A percentile compares a stretch with the other conserved stretches of the same genome.
These are phyloP conservation scores for Lipomyces anomalus DNA, from an alignment of 805 yeast genomes.

Conservation along the genomic window DNA sequence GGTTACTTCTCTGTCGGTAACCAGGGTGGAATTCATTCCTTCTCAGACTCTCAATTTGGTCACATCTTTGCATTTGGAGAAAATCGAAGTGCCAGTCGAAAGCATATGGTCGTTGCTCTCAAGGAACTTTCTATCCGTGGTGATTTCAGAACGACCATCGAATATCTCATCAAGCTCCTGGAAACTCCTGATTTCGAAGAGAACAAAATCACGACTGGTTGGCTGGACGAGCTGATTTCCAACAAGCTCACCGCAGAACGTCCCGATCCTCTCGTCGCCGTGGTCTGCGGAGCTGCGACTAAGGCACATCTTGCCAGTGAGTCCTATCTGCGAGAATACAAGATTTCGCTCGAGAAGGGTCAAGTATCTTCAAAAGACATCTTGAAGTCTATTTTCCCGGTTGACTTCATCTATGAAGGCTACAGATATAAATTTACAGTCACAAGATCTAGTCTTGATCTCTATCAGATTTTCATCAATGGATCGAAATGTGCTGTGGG, in stretches of 20 bases:
- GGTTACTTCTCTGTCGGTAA: constrained; percentile 97
- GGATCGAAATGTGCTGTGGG: constrained; percentile 88
- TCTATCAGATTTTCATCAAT: constrained; percentile 83
- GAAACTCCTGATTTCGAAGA: constrained; percentile 96
- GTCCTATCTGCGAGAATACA: constrained; percentile 62
- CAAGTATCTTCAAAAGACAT: constrained; percentile 83
- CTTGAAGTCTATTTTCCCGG: constrained; percentile 81
- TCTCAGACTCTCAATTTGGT: constrained; percentile 97
- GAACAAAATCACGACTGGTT: constrained; percentile 95
- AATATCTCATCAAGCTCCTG: constrained; percentile 85
- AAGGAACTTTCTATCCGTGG: constrained; percentile 96
- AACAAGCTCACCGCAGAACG: constrained; percentile 94
- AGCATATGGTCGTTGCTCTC: constrained; percentile 97
- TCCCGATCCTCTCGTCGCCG: constrained; percentile 87
- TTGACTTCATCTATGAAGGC: constrained; percentile 94
- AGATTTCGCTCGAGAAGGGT: constrained; percentile 81
- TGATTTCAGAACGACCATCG: constrained; percentile 97
- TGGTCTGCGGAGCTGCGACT: constrained; percentile 96
- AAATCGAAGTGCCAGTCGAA: constrained; percentile 94
- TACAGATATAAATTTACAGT: constrained; percentile 90
- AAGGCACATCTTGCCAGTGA: constrained; percentile 80
- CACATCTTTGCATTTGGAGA: constrained; percentile 99
- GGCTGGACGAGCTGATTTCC: constrained; percentile 95
- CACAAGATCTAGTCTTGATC: constrained; percentile 81
- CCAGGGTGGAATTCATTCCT: constrained; percentile 95